Evolutionary conservation across 345 rosid genomes (phyloP).

Genomic region (Rhodamnia rubescens): DNA sequence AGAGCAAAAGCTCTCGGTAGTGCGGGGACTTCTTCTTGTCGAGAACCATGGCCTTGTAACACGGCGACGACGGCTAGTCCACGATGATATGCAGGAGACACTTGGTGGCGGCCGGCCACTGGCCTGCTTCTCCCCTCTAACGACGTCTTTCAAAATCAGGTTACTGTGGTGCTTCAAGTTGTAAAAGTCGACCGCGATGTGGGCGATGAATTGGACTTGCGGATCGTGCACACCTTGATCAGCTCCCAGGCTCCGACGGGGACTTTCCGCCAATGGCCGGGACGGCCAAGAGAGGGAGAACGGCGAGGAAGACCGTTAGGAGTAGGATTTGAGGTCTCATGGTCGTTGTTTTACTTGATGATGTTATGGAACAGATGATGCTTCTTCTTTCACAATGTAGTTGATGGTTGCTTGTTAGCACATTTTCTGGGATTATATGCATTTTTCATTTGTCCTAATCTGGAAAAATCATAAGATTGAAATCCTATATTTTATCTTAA

Average conservation of each 20-base stretch:
- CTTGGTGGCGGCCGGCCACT: background rate
- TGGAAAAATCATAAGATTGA: background rate
- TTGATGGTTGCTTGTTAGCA: background rate
- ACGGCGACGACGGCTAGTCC: background rate
- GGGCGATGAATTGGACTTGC: background rate
- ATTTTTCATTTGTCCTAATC: background rate
- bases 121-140: background rate
- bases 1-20: background rate
- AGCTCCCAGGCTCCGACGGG: background rate
- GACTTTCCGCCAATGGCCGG: accelerated
- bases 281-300: background rate
- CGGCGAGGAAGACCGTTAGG: background rate
- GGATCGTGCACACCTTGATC: background rate
- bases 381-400: background rate
- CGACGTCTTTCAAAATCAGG: background rate
- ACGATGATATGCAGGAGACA: background rate
- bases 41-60: background rate
- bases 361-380: background rate
- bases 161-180: background rate
- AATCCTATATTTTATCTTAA: no score
- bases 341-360: background rate
- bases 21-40: background rate
- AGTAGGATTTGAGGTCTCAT: background rate
- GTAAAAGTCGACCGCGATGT: background rate
- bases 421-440: background rate